Evolutionary conservation across 1,284 basidiomycete species (phyloP), one percentile per base, ranked within the genome.

Genomic region (Malassezia globosa): DNA sequence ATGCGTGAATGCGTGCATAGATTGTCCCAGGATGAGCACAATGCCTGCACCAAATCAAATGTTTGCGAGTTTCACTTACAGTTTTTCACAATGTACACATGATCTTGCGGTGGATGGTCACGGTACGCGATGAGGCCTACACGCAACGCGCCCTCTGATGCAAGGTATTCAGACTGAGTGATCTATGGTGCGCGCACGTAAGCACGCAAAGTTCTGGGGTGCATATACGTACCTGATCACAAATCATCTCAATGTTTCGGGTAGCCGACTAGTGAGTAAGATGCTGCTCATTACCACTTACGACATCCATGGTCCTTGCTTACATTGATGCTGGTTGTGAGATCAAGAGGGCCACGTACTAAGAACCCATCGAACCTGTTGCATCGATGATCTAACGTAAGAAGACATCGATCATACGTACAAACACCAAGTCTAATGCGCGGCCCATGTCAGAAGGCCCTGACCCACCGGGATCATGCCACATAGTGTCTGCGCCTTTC

Each of bases 181-280:
- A 99, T 97, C 48, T 57, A 16, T 18, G 7, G 38, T 19, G 38
- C 27, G 24, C 24, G 38, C 23, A 37, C 11, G n/a, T 5, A n/a
- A n/a, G n/a, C n/a, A n/a, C n/a, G n/a, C n/a, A n/a, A 31, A 13
- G 29, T 31, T 31, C 11, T 31, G 29, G 16, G 29, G 11, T 11
- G 11, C 29, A 31, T 31, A 19, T 21, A 46, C 54, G 22, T 33
- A 56, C 58, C 75, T 87, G 83, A 50, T 85, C 85, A 72, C 88
- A 94, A 67, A 99, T 99, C 69, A 85, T 80, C 66, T 92, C 87
- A 74, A 97, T 95, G 75, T 99, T 96, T 76, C 85, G 87, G 6
- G 90, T 92, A n/a, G 90, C 89, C 8, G 66, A 67, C 39, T 46
- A 37, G 22, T 13, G 29, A 44, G 54, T 13, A 53, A 37, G 5